phyloP scores from a whole-genome alignment of 306 rosid species.

The Citrullus colocynthis region DNA sequence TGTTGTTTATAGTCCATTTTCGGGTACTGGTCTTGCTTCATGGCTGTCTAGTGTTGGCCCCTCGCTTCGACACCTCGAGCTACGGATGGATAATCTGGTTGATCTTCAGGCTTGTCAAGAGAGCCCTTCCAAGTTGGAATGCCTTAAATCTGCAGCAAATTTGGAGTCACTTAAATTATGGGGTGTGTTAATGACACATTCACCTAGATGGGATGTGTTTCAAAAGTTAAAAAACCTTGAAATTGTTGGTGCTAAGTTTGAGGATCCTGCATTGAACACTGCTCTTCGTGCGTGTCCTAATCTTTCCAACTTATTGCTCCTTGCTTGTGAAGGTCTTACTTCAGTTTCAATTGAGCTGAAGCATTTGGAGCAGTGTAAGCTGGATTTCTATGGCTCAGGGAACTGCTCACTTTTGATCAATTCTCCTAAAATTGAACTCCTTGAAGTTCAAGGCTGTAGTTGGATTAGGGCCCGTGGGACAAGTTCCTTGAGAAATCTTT shows the following conservation, averaged over 20 bases:
- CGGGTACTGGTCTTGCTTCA: slow-evolving; percentile 64
- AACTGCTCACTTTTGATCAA: slow-evolving; percentile 51
- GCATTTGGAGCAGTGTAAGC: slow-evolving; percentile 56
- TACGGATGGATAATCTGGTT: slow-evolving; percentile 70
- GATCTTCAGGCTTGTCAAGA: slow-evolving; percentile 31
- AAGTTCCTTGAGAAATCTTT: slow-evolving; percentile 44
- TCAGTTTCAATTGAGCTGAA: slow-evolving; percentile 56
- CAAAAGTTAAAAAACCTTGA: slow-evolving; percentile 63
- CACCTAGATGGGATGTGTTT: slow-evolving; percentile 74
- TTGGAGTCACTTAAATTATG: slow-evolving; percentile 72
- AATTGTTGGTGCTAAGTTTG: slow-evolving; percentile 69
- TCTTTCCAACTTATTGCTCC: slow-evolving; percentile 55
- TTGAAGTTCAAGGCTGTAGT: slow-evolving; percentile 95
- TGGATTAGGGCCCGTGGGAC: slow-evolving; percentile 70
- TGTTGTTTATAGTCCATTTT: slow-evolving; percentile 67
- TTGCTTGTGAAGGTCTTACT: slow-evolving; percentile 74
- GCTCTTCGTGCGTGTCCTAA: slow-evolving; percentile 56
- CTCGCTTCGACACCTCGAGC: slow-evolving; percentile 61
- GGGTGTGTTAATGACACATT: slow-evolving; percentile 65
- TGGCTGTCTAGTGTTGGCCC: slow-evolving; percentile 52
- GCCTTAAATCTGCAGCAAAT: slow-evolving; percentile 43
- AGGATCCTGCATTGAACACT: slow-evolving; percentile 36
- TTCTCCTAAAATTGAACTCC: slow-evolving; percentile 55
- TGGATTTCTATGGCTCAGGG: slow-evolving; percentile 77
- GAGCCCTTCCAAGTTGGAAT: slow-evolving; percentile 58